Percentiles rank a stretch among this genome's conserved stretches.
These are phyloP conservation scores for Acrodontium crateriforme DNA, from an alignment of 2,329 filamentous ascomycete species.

Conservation along the genomic window DNA sequence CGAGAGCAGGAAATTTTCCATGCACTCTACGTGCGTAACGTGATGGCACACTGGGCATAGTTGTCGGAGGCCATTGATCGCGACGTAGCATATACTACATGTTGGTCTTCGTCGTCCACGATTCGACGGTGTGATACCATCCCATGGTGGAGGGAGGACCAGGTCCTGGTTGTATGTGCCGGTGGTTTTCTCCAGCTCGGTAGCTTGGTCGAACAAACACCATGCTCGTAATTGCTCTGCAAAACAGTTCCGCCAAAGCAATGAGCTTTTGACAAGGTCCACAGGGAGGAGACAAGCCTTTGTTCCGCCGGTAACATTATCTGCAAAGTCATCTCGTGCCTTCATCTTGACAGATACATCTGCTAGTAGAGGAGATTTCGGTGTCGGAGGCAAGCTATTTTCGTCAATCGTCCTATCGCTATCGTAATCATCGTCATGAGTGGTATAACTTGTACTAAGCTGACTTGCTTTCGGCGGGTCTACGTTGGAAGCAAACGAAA, in stretches of 20 bases:
- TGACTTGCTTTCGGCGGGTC: conserved; percentile 16
- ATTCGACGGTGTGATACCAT: background rate
- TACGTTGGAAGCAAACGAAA: conserved; percentile 23
- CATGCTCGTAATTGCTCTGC: conserved; percentile 46
- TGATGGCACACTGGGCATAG: conserved; percentile 19
- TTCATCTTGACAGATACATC: conserved; percentile 38
- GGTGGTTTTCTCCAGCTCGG: conserved; percentile 43
- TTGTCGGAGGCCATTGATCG: conserved; percentile 15
- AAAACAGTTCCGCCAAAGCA: conserved; percentile 42
- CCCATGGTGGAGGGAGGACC: background rate
- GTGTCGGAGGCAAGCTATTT: conserved; percentile 18
- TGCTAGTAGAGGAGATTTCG: conserved; percentile 18
- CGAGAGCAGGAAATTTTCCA: conserved; percentile 8
- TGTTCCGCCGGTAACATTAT: conserved; percentile 28
- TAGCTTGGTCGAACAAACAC: conserved; percentile 39
- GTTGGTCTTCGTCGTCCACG: conserved; percentile 5
- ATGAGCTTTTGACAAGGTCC: conserved; percentile 33
- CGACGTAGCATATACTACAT: conserved; percentile 17
- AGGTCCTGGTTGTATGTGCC: conserved; percentile 5
- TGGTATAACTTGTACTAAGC: conserved; percentile 16
- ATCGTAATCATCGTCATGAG: conserved; percentile 16
- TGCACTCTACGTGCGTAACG: conserved; percentile 15
- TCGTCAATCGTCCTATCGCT: conserved; percentile 25
- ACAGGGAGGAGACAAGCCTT: conserved; percentile 37
- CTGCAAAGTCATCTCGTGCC: conserved; percentile 43